Conservation (phyloP, 2,329 filamentous ascomycete species). For the Nigrospora oryzae region DNA sequence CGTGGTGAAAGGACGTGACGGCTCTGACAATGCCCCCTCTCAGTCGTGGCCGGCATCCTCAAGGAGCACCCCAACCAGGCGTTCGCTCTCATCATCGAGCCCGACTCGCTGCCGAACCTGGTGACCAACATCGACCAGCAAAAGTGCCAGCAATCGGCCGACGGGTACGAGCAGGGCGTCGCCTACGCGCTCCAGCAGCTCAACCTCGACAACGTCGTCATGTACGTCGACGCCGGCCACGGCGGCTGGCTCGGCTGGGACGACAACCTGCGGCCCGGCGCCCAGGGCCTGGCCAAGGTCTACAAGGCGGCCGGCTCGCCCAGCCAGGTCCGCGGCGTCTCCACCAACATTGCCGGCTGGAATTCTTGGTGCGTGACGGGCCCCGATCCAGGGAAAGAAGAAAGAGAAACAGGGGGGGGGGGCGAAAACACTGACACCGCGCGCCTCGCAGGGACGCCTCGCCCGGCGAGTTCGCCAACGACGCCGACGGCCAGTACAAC, state of each 20-base stretch:
- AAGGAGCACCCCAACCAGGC: slow-evolving; percentile 36
- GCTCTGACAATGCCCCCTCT: too few species aligned
- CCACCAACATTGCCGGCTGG: slow-evolving; percentile 51
- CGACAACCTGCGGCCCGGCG: slow-evolving; percentile 43
- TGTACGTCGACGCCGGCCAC: slow-evolving; percentile 52
- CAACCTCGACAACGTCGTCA: slow-evolving; percentile 48
- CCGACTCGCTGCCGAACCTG: slow-evolving; percentile 51
- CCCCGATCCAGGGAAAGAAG: too few species aligned
- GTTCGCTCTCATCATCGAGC: slow-evolving; percentile 41
- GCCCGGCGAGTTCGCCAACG: slow-evolving; percentile 21
- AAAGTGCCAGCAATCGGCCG: slow-evolving; percentile 39
- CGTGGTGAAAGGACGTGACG: too few species aligned
- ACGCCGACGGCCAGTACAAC: slow-evolving; percentile 33
- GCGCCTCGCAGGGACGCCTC: slow-evolving; percentile 13
- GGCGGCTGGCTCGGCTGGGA: slow-evolving; percentile 53
- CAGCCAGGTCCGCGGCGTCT: slow-evolving; percentile 42
- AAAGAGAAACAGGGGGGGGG: neutral
- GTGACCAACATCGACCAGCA: slow-evolving; percentile 45
- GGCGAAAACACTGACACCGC: slow-evolving; percentile 2
- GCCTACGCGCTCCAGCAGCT: slow-evolving; percentile 44
- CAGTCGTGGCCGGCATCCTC: slow-evolving; percentile 32
- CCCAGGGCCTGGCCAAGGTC: slow-evolving; percentile 37
- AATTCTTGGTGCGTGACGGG: slow-evolving; percentile 46
- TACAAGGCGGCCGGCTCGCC: slow-evolving; percentile 46
- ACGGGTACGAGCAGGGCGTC: slow-evolving; percentile 40